Conservation (phyloP, 495 filamentous ascomycete species). For the Bacidia gigantensis region DNA sequence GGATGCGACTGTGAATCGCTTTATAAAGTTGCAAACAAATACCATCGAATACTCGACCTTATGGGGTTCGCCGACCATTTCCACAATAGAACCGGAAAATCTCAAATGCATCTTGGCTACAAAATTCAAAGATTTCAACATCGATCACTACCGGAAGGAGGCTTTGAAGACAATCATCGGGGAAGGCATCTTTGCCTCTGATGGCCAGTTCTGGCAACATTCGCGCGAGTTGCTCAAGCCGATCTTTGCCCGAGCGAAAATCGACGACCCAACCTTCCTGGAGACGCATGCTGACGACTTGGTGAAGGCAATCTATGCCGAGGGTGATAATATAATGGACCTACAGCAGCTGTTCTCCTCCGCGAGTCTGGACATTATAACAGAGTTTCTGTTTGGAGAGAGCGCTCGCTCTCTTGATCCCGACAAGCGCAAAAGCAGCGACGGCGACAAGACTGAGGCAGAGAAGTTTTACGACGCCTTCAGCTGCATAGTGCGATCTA, state of each 20-base stretch:
- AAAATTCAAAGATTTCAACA: constrained; percentile 45
- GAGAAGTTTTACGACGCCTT: neutral
- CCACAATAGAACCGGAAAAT: constrained; percentile 49
- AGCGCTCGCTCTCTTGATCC: neutral
- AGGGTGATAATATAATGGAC: constrained; percentile 30
- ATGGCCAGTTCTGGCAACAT: constrained; percentile 52
- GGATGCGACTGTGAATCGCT: constrained; percentile 17
- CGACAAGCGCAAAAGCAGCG: neutral
- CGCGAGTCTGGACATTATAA: constrained; percentile 51
- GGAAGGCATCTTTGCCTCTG: constrained; percentile 55
- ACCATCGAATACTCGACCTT: constrained; percentile 17
- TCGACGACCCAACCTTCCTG: constrained; percentile 44
- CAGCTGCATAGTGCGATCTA: neutral
- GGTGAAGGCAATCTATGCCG: constrained; percentile 26
- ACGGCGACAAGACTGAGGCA: neutral
- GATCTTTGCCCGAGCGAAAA: constrained; percentile 45
- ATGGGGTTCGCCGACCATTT: constrained; percentile 27
- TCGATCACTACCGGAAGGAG: constrained; percentile 35
- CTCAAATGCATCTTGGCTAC: constrained; percentile 47
- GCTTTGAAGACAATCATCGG: constrained; percentile 46
- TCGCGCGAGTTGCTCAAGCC: constrained; percentile 50
- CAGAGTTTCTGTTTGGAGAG: constrained; percentile 53
- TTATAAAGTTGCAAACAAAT: constrained; percentile 17
- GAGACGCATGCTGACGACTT: constrained; percentile 47
- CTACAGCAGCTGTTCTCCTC: constrained; percentile 47